Percentiles rank a stretch among this genome's conserved stretches.
phyloP scores from a whole-genome alignment of 768 basidiomycete genomes.

The Pulveroboletus sp. region DNA sequence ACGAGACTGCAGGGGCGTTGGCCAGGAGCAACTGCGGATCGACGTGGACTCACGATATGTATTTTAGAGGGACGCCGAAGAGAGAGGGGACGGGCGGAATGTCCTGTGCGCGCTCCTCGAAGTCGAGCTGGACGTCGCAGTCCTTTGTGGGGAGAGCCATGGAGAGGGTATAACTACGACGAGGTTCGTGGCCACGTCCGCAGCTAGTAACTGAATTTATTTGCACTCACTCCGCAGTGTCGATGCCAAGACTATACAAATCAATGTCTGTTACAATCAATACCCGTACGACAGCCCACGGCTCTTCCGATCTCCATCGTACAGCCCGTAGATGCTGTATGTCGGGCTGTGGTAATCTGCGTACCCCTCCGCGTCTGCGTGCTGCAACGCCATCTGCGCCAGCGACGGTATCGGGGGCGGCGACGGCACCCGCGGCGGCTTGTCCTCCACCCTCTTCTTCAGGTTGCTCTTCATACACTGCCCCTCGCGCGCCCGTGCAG shows the following conservation, averaged over 20 bases:
- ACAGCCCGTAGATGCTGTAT: constrained; percentile 78
- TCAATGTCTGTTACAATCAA: constrained; percentile 12
- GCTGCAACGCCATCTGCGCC: constrained; percentile 70
- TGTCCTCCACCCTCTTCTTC: constrained; percentile 46
- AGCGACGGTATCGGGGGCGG: constrained; percentile 72
- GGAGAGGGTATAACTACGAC: constrained; percentile 30
- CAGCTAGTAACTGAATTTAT: constrained; percentile 12
- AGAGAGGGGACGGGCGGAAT: constrained; percentile 48
- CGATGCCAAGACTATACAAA: constrained; percentile 19
- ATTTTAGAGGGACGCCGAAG: constrained; percentile 74
- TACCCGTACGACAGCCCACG: constrained; percentile 25
- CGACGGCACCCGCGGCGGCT: constrained; percentile 76
- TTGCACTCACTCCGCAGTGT: constrained; percentile 19
- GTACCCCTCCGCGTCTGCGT: constrained; percentile 58
- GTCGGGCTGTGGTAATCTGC: constrained; percentile 75
- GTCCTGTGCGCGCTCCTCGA: constrained; percentile 42
- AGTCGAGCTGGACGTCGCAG: constrained; percentile 39
- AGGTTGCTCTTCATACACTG: constrained; percentile 22
- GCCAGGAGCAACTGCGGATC: constrained; percentile 3
- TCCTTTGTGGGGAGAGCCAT: constrained; percentile 29
- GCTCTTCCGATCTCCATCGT: constrained; percentile 62
- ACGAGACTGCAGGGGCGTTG: constrained; percentile 50
- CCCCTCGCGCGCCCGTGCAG: constrained; percentile 28
- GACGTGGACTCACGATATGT: constrained; percentile 61
- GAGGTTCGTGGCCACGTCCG: too few relatives aligned